Percentiles rank a stretch among this genome's conserved stretches.
Conservation (phyloP, 139 green algal genomes). For the Ulvella scutata region DNA sequence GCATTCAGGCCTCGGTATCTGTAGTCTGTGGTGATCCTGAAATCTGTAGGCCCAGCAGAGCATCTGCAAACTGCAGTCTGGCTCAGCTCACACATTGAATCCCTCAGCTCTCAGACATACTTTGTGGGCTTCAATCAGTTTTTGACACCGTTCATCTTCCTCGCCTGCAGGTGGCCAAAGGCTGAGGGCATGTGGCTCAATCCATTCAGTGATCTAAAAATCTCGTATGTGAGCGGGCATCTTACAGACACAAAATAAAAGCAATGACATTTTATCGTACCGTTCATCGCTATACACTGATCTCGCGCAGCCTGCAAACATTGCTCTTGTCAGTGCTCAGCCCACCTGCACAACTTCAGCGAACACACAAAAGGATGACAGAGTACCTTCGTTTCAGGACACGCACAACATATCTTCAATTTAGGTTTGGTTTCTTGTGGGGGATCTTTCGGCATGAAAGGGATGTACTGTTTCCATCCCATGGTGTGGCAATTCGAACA, state of each 20-base stretch:
- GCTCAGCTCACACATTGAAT: conserved; percentile 4
- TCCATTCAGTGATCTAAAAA: too few relatives aligned
- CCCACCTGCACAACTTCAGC: not conserved
- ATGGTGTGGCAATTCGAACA: too few relatives aligned
- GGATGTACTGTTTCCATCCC: conserved; percentile 1
- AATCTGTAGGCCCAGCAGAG: too few relatives aligned
- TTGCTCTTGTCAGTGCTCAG: not conserved
- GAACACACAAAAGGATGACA: too few relatives aligned
- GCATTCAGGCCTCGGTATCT: too few relatives aligned
- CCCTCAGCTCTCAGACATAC: not conserved
- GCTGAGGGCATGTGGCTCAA: too few relatives aligned
- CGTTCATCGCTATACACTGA: not conserved
- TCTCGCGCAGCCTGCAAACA: not conserved
- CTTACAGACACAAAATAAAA: too few relatives aligned
- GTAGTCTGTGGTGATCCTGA: too few relatives aligned
- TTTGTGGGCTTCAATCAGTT: conserved; percentile 2
- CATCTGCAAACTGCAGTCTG: too few relatives aligned
- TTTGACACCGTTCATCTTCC: not conserved
- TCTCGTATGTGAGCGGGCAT: too few relatives aligned
- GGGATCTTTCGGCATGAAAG: not conserved
- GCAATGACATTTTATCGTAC: not conserved
- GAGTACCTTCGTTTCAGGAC: not conserved
- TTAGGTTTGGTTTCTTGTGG: not conserved
- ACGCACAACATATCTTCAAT: not conserved
- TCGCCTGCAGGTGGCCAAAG: not conserved